Evolutionary conservation across 257 asterid species (phyloP).

Genomic region (Ocimum tenuiflorum): DNA sequence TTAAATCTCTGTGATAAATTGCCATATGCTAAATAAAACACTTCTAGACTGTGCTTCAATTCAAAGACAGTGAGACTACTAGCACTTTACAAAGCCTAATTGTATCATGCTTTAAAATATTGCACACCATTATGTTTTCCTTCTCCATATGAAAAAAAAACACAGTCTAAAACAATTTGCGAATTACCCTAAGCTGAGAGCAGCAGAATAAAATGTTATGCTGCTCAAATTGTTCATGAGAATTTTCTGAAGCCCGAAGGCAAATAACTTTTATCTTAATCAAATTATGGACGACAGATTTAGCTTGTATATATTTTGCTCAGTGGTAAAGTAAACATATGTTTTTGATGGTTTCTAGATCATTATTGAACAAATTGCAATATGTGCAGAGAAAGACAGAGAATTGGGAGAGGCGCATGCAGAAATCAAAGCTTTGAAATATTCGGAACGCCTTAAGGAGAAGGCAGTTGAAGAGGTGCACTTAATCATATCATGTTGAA

Average conservation of each 20-base stretch:
- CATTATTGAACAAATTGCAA: conserved; percentile 19
- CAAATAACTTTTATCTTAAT: background rate
- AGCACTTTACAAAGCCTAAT: background rate
- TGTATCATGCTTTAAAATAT: background rate
- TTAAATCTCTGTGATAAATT: background rate
- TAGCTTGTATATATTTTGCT: conserved; percentile 1
- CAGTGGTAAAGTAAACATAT: background rate
- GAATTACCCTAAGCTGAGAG: no score
- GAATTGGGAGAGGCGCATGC: conserved; percentile 72
- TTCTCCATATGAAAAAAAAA: background rate
- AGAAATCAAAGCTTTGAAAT: conserved; percentile 67
- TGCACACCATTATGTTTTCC: background rate
- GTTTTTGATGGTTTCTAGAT: background rate
- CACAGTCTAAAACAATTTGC: background rate
- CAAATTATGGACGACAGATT: conserved; percentile 2
- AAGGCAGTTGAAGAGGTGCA: conserved; percentile 89
- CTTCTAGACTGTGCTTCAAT: background rate
- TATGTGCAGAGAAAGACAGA: conserved; percentile 65
- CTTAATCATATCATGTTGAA: no score
- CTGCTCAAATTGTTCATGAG: background rate
- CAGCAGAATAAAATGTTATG: no score
- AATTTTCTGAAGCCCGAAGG: conserved; percentile 15
- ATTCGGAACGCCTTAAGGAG: conserved; percentile 68
- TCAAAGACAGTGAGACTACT: conserved; percentile 3
- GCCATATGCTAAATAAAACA: background rate